phyloP scores from a whole-genome alignment of 768 basidiomycete species.

The Sistotremastrum niveocremeum region DNA sequence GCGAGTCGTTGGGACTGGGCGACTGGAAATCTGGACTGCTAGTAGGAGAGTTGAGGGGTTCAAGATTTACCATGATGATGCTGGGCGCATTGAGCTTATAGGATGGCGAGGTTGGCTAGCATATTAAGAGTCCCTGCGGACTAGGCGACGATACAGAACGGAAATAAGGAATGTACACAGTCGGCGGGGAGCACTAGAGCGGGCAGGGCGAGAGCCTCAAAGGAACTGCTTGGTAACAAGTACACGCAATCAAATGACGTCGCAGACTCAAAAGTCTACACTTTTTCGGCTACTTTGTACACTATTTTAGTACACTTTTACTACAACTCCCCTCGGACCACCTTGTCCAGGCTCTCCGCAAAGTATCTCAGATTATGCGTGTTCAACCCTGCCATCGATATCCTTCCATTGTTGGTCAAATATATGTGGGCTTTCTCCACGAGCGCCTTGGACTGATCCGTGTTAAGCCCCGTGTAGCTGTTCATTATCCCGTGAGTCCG shows the following conservation, averaged over 20 bases:
- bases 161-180: too few species aligned
- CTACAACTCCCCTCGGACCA: conserved; percentile 36
- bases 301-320: background rate
- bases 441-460: conserved; percentile 51
- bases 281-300: conserved; percentile 1
- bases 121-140: too few species aligned
- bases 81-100: too few species aligned
- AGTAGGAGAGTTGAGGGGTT: conserved; percentile 1
- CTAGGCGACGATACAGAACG: too few species aligned
- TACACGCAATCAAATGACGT: too few species aligned
- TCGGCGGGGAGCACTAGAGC: too few species aligned
- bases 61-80: too few species aligned
- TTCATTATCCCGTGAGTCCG: conserved; percentile 10
- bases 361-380: conserved; percentile 62
- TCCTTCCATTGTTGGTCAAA: conserved; percentile 75
- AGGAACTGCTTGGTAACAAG: too few species aligned
- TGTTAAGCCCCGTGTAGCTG: conserved; percentile 76
- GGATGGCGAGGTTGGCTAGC: too few species aligned
- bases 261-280: too few species aligned
- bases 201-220: too few species aligned
- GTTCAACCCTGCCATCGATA: conserved; percentile 93
- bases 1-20: background rate
- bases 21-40: conserved; percentile 2
- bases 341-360: conserved; percentile 56
- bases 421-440: conserved; percentile 70